Evolutionary conservation across 139 green algal species (phyloP).

Genomic region (Auxenochlorella pyrenoidosa): DNA sequence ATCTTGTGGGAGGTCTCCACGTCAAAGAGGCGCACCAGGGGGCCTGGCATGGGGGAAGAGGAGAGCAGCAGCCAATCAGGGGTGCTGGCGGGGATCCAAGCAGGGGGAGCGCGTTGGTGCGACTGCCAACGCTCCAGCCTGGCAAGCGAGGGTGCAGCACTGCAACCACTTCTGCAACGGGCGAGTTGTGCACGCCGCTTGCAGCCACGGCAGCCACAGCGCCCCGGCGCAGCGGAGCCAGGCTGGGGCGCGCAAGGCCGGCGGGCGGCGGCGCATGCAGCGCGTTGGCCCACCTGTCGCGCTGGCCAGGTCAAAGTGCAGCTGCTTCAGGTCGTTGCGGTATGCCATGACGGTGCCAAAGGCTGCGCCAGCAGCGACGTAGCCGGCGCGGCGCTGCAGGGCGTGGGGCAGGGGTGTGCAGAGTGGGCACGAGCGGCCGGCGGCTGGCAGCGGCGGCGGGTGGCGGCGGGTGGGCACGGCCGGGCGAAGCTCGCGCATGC

Average conservation of each 20-base stretch:
- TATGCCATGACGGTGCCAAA: conserved; percentile 42
- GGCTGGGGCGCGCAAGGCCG: too few species aligned
- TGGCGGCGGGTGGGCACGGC: neutral
- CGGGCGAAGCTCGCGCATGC: neutral
- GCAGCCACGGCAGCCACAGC: too few species aligned
- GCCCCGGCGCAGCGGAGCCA: too few species aligned
- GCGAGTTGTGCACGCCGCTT: too few species aligned
- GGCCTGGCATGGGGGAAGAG: conserved; percentile 36
- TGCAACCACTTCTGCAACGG: too few species aligned
- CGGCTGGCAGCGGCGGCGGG: neutral
- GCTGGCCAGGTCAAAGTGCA: conserved; percentile 56
- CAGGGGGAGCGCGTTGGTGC: too few species aligned
- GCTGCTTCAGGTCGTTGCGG: conserved; percentile 55
- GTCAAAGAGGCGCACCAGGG: conserved; percentile 81
- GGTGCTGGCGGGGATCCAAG: too few species aligned
- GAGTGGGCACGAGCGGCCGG: neutral
- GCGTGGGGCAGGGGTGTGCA: too few species aligned
- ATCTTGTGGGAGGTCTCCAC: conserved; percentile 83
- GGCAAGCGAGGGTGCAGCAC: too few species aligned
- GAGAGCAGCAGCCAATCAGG: too few species aligned
- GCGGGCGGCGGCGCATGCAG: too few species aligned
- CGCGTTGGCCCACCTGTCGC: conserved; percentile 3
- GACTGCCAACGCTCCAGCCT: too few species aligned
- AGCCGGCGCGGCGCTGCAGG: conserved; percentile 45
- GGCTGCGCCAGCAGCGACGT: conserved; percentile 26